Percentiles rank a stretch among this genome's conserved stretches.
Conservation (phyloP, 306 rosid species). For the Adenanthera pavonina region DNA sequence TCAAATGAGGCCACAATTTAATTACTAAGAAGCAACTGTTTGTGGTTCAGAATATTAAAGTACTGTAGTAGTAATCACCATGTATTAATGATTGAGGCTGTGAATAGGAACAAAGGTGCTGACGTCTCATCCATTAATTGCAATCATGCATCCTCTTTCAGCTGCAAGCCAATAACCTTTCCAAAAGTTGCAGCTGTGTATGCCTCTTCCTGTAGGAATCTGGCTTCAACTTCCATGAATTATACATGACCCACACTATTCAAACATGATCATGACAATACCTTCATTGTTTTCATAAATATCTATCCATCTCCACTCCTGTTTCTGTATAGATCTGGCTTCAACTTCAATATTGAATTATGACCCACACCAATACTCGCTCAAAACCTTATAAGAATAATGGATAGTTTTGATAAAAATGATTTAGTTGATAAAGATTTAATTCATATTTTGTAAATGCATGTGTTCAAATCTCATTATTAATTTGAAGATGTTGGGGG, state of each 20-base stretch:
- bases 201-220: not conserved
- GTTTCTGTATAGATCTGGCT: not conserved
- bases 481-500: too few relatives aligned
- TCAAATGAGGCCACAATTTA: conserved; percentile 16
- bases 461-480: too few relatives aligned
- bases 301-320: not conserved
- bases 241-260: not conserved
- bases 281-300: not conserved
- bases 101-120: conserved; percentile 13
- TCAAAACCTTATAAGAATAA: not conserved
- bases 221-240: not conserved
- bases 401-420: not conserved
- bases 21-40: not conserved
- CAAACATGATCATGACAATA: not conserved
- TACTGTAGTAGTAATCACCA: not conserved
- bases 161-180: conserved; percentile 16
- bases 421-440: too few relatives aligned
- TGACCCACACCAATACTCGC: not conserved
- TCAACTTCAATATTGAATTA: not conserved
- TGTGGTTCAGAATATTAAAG: conserved; percentile 26
- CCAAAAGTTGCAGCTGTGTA: not conserved
- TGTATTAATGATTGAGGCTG: conserved; percentile 33
- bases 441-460: too few relatives aligned
- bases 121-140: conserved; percentile 29
- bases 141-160: conserved; percentile 17